Conservation (phyloP, 331 rosid species). For the Arachis monticola region DNA sequence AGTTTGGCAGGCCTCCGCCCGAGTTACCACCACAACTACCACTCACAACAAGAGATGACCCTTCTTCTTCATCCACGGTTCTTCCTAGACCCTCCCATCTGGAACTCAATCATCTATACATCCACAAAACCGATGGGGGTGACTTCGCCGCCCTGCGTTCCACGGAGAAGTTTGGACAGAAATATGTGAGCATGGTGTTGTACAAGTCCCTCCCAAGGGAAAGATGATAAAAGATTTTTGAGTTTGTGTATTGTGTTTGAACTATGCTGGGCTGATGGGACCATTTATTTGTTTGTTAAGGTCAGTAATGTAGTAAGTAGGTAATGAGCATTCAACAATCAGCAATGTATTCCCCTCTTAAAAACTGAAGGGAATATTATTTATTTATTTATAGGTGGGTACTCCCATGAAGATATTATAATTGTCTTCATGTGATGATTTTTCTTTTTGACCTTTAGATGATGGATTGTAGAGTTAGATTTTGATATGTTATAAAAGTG, state of each 20-base stretch:
- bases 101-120: slow-evolving; percentile 78
- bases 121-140: slow-evolving; percentile 50
- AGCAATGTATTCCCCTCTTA: slow-evolving; percentile 30
- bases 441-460: too few relatives aligned
- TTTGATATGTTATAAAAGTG: too few relatives aligned
- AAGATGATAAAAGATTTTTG: slow-evolving; percentile 36
- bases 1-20: slow-evolving; percentile 74
- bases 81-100: slow-evolving; percentile 48
- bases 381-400: slow-evolving; percentile 9
- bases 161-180: slow-evolving; percentile 60
- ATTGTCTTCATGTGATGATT: too few relatives aligned
- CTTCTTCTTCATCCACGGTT: slow-evolving; percentile 45
- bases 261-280: slow-evolving; percentile 20
- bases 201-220: slow-evolving; percentile 59
- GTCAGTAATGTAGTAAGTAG: slow-evolving; percentile 7
- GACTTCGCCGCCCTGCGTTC: slow-evolving; percentile 67
- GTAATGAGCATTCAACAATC: neutral
- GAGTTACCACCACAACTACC: slow-evolving; percentile 77
- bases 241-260: slow-evolving; percentile 20
- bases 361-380: slow-evolving; percentile 29
- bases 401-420: too few relatives aligned
- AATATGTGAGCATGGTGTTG: slow-evolving; percentile 55
- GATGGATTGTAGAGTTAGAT: too few relatives aligned
- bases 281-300: slow-evolving; percentile 27
- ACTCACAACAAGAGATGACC: slow-evolving; percentile 42